Base-by-base conservation (phyloP, 768 basidiomycete species). In the Rhodocollybia butyracea region DNA sequence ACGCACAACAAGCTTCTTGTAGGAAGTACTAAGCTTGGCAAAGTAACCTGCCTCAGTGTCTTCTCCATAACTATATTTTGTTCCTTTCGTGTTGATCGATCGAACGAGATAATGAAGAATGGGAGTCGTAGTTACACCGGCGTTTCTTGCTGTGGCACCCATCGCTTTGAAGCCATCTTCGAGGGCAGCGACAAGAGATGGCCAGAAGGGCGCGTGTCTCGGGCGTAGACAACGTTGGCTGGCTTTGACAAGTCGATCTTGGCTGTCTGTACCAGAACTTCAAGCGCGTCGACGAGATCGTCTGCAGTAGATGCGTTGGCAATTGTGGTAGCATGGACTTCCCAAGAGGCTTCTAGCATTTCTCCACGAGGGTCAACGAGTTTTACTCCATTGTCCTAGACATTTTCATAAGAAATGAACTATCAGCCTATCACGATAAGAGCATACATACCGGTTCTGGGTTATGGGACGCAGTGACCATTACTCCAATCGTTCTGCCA, bases 401-500 rank as follows among this genome's bases (percentile, higher is more conserved):
- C 52, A 60, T 27, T 15, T 60, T 30, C 42, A 53, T 12, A 40
- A 40, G 15, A 22, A 53, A 34, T 42, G 45, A 43, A 26, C 39
- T 47, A 47, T 22, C 17, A n/a, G 29, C 21, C 31, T 32, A 52
- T 41, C 2, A 48, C 46, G 58, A 34, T 41, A 48, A n/a, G n/a
- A n/a, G n/a, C n/a, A n/a, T n/a, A 65, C 81, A 60, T 64, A 94
- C 95, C 66, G 84, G 80, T 67, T 95, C 95, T n/a, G 97, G 96
- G 68, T 99, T 99, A 72, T 99, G 97, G n/a, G 94, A 96, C 2
- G 97, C 97, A 34, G 97, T 99, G 67, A 99, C 88, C 97, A 99
- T 98, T 21, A 98, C 91, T 15, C 97, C 97, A 63, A 99, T 89
- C 24, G 86, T 88, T 67, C 86, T 89, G 26, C 97, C 94, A 66